Evolutionary conservation across 106 monocot species (phyloP).

Genomic region (Allium cepa): DNA sequence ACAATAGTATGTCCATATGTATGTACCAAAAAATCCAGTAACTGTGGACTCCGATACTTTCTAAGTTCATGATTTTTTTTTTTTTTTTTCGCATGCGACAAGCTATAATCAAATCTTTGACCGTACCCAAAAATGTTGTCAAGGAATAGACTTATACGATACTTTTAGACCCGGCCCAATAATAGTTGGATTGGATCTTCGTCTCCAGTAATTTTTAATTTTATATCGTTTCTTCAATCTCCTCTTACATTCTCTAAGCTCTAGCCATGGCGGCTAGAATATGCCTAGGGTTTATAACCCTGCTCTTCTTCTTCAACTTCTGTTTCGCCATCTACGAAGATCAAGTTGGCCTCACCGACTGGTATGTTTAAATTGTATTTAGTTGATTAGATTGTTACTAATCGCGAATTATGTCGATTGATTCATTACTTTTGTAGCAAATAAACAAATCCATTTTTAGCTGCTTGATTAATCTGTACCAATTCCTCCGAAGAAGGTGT

Average conservation of each 20-base stretch:
- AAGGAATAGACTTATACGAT: no score
- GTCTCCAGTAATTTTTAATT: no score
- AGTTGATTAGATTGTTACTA: neutral
- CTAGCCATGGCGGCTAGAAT: constrained; percentile 16
- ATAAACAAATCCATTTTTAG: neutral
- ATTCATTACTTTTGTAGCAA: neutral
- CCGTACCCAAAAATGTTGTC: no score
- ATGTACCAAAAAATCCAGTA: no score
- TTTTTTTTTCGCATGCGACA: no score
- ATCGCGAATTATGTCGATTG: neutral
- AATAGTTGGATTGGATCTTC: no score
- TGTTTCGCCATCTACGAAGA: constrained; percentile 71
- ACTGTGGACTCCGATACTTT: no score
- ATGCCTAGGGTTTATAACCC: constrained; percentile 34
- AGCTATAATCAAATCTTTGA: no score
- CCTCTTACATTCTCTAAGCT: neutral
- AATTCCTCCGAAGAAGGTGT: neutral
- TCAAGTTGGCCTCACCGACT: constrained; percentile 88
- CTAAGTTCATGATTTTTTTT: no score
- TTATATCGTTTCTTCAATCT: no score
- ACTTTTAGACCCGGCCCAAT: no score
- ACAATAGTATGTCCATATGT: no score
- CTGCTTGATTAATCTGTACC: neutral
- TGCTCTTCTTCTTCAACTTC: constrained; percentile 19
- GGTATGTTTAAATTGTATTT: constrained; percentile 26